phyloP scores from a whole-genome alignment of 2,329 filamentous ascomycete genomes.

The Fusarium napiforme region DNA sequence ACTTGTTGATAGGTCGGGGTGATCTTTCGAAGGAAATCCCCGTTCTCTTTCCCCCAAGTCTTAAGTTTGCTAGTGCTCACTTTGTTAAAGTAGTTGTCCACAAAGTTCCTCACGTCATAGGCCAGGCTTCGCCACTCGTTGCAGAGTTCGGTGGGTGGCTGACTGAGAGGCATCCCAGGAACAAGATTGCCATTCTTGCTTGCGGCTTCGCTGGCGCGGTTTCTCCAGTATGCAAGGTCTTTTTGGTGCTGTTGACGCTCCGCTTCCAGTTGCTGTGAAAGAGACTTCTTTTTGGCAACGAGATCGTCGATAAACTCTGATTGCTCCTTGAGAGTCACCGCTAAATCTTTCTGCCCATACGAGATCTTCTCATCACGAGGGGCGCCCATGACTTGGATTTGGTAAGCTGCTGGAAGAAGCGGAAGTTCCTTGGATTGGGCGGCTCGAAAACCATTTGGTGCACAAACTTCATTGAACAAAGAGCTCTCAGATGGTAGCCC shows the following conservation, averaged over 20 bases:
- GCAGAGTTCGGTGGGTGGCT: neutral
- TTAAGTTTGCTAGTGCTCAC: neutral
- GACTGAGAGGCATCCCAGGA: neutral
- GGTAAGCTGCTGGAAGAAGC: neutral
- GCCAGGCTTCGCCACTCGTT: neutral
- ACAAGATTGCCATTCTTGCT: neutral
- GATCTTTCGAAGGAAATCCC: neutral
- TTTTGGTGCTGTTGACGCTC: neutral
- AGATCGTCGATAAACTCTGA: neutral
- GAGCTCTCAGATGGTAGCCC: neutral
- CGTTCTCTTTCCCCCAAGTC: neutral
- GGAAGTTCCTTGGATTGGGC: neutral
- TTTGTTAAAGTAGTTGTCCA: neutral
- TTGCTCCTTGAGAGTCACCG: neutral
- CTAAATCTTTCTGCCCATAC: neutral
- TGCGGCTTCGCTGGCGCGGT: neutral
- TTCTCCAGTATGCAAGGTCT: neutral
- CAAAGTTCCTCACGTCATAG: neutral
- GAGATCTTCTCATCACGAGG: too few relatives aligned
- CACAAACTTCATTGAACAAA: neutral
- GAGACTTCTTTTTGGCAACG: neutral
- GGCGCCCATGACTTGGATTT: neutral
- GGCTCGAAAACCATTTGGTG: neutral
- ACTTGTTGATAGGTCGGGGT: neutral
- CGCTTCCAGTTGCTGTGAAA: neutral